phyloP scores from a whole-genome alignment of 1,284 basidiomycete species.

The Laetiporus sulphureus region DNA sequence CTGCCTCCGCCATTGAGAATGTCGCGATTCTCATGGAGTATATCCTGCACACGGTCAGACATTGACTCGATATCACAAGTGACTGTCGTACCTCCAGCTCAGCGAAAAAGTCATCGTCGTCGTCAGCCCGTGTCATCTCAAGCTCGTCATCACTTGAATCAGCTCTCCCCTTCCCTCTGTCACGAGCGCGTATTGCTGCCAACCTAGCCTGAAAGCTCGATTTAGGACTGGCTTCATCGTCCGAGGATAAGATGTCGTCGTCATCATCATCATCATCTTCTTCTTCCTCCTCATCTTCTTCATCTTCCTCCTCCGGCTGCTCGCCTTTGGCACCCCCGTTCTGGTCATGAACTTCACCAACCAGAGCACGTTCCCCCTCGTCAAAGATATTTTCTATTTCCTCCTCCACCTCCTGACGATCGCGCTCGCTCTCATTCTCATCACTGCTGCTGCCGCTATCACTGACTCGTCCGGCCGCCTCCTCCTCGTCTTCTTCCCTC shows the following conservation, averaged over 20 bases:
- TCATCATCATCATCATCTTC: conserved; percentile 28
- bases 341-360: conserved; percentile 11
- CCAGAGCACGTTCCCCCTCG: conserved; percentile 14
- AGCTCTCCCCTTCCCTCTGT: conserved; percentile 45
- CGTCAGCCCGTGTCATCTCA: conserved; percentile 46
- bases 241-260: no score
- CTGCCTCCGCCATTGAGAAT: conserved; percentile 33
- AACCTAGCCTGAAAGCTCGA: conserved; percentile 50
- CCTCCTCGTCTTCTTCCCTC: conserved; percentile 45
- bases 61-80: neutral
- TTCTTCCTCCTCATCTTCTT: conserved; percentile 17
- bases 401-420: conserved; percentile 14
- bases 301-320: conserved; percentile 12
- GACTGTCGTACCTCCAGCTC: conserved; percentile 49
- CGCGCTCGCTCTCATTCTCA: conserved; percentile 4
- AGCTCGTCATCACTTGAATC: conserved; percentile 23
- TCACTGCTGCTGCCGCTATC: conserved; percentile 1
- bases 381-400: conserved; percentile 15
- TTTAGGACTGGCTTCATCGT: conserved; percentile 37
- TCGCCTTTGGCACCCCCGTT: conserved; percentile 18
- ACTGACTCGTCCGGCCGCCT: conserved; percentile 17
- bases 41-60: conserved; percentile 21
- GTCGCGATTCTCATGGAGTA: conserved; percentile 41
- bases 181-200: conserved; percentile 32
- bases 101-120: conserved; percentile 61